Base-by-base conservation (phyloP, 1,284 basidiomycete genomes). In the Sutorius eximius region DNA sequence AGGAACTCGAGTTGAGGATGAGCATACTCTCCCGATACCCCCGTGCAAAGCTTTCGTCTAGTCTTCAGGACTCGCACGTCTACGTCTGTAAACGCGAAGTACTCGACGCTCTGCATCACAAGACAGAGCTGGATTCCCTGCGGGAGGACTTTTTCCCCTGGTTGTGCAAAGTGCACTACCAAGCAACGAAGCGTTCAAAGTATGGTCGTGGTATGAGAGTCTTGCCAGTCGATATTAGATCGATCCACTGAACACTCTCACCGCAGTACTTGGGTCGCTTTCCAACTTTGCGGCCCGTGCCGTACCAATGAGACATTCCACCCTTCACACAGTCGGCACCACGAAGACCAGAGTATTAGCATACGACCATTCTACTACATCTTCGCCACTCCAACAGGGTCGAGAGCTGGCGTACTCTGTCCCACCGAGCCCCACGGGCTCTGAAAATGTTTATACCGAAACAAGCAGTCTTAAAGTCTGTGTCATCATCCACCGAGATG, bases 91-190 rank as follows among this genome's bases (percentile, higher is more conserved):
- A 84, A 60, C 81, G 83, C 56, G 79, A 83, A 12, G 77, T 95
- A 4, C 75, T 95, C n/a, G 87, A 92, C 57, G 76, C 83, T 15
- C 73, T 96, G 32, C 78, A 83, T 12, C 77, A 84, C 60, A 90
- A 89, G 62, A 73, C 74, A 10, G 80, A 85, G 59, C 77, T 94
- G 40, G 86, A 91, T 49, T 93, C 90, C 13, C 79, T 96, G 55
- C 77, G 87, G 51, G 90, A 95, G 69, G 92, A 95, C 60, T 91
- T 95, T 63, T 72, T 96, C 8, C 93, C 93, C 0, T 95, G 92
- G 91, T 69, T 95, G 43, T 88, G 91, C 73, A 93, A 92, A 69
- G 76, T 90, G 8, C 88, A 90, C 57, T 93, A 93, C 61, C 85
- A 87, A 52, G 73, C 75, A 11, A 75, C 77, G 9, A 85, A 82